These are phyloP conservation scores for Chaetomiaceae sp. DNA, from an alignment of 2,329 filamentous ascomycete genomes.

Conservation along the genomic window DNA sequence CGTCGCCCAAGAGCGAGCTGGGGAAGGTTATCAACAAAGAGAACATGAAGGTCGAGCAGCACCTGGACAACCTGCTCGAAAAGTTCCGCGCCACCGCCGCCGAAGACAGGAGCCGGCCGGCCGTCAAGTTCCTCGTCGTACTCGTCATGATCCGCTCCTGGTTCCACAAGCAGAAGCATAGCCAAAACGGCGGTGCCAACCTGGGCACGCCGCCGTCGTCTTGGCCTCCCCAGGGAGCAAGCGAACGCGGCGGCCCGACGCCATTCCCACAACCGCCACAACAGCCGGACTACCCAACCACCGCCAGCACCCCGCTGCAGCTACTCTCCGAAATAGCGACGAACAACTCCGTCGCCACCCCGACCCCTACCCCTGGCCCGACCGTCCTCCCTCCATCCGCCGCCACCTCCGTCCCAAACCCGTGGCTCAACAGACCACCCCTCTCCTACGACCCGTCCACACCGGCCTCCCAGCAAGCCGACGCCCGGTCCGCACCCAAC, in stretches of 20 bases:
- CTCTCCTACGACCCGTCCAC: conserved; percentile 1
- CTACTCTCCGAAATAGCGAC: conserved; percentile 53
- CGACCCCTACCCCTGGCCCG: conserved; percentile 6
- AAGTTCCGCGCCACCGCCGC: conserved; percentile 60
- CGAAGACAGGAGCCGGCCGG: conserved; percentile 57
- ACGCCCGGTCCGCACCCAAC: not conserved
- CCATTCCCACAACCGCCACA: conserved; percentile 17
- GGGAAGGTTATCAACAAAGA: conserved; percentile 63
- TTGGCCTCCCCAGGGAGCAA: conserved; percentile 10
- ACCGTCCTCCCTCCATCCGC: conserved; percentile 1
- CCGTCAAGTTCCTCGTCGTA: conserved; percentile 65
- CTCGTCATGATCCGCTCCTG: conserved; percentile 64
- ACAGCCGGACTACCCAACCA: conserved; percentile 27
- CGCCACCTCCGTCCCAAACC: not conserved
- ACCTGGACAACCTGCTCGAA: conserved; percentile 63
- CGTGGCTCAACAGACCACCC: conserved; percentile 1
- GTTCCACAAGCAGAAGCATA: conserved; percentile 51
- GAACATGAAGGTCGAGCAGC: conserved; percentile 57
- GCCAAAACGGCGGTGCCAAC: conserved; percentile 6
- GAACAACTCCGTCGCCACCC: conserved; percentile 31
- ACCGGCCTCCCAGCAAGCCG: not conserved
- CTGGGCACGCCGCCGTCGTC: not conserved
- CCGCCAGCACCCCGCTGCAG: conserved; percentile 48
- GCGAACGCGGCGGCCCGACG: conserved; percentile 20
- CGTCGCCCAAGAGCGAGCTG: conserved; percentile 57